Evolutionary conservation across 2,329 filamentous ascomycete species (phyloP), one percentile per base, ranked within the genome.

Genomic region (Aureobasidium leucospermi): DNA sequence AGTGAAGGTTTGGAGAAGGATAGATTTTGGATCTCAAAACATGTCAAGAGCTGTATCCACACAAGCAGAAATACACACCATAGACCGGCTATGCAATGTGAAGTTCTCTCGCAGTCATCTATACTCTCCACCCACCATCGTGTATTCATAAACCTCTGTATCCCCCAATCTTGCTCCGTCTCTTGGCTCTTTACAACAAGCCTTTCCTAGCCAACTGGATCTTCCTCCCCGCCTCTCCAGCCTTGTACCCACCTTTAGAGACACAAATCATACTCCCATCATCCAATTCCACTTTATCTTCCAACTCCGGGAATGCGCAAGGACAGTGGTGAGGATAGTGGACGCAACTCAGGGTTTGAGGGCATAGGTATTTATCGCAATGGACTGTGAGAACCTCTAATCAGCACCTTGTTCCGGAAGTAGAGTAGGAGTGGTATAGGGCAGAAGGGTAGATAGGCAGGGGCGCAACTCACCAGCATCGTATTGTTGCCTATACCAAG

Each of bases 241-340:
- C 78, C 68, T 85, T 85, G 75, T 86, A 91, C 0, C 89, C 89
- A 1, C 88, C 88, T 68, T 85, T 90, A 46, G 85, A 89, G 0
- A 87, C 78, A 68, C 89, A 94, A 48, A 91, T 77, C 42, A 87
- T 82, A 65, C 85, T 84, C 0, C 89, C 89, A 4, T 92, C 87
- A 5, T 80, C 83, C 76, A 90, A 73, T 85, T 90, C 80, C 73
- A 85, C 70, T 80, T 89, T 75, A 74, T 86, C 67, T 75, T 90
- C 72, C 76, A 85, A 68, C 76, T 80, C 62, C 66, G 81, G 73
- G 79, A 89, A 96, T 1, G 90, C 81, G 76, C 94, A 99, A 31
- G 94, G 94, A 74, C 94, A 99, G 75, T 99, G 94, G 73, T 97
- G 93, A 1, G 94, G 92, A 76, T 96, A 94, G 72, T 95, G 87